A percentile compares a stretch with the other conserved stretches of the same genome.
Conservation (phyloP, 805 yeast species). For the Maudiozyma bulderi region DNA sequence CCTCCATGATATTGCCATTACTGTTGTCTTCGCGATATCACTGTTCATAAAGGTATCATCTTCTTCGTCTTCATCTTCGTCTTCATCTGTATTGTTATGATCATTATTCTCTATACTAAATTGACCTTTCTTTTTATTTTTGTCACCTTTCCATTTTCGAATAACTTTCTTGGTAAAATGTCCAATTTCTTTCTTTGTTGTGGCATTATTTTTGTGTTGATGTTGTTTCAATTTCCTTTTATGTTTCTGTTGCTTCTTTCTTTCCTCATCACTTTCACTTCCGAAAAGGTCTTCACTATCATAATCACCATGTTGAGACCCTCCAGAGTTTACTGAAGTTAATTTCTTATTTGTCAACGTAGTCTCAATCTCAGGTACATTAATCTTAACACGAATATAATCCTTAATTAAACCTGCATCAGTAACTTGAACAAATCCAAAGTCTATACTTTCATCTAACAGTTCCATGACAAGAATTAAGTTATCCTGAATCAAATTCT, state of each 20-base stretch:
- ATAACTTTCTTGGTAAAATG: slow-evolving; percentile 6
- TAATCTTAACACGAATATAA: slow-evolving; percentile 54
- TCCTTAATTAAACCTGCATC: slow-evolving; percentile 71
- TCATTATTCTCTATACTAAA: neutral
- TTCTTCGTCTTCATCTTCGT: slow-evolving; percentile 10
- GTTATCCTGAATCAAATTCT: slow-evolving; percentile 61
- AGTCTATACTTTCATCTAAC: slow-evolving; percentile 85
- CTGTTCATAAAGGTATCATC: slow-evolving; percentile 45
- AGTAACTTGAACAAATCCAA: slow-evolving; percentile 77
- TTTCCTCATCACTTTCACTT: slow-evolving; percentile 5
- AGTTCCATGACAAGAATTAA: slow-evolving; percentile 66
- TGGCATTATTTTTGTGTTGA: slow-evolving; percentile 2
- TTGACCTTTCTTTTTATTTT: neutral
- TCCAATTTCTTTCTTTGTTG: slow-evolving; percentile 4
- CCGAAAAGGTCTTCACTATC: slow-evolving; percentile 3
- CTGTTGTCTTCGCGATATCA: slow-evolving; percentile 65
- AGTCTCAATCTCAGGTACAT: slow-evolving; percentile 21
- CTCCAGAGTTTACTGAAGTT: neutral
- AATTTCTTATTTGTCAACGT: slow-evolving; percentile 4
- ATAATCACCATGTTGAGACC: neutral
- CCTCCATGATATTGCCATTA: slow-evolving; percentile 81
- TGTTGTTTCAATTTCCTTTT: slow-evolving; percentile 1
- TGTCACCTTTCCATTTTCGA: slow-evolving; percentile 3
- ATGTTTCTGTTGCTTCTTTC: neutral
- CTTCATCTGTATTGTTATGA: slow-evolving; percentile 1